Evolutionary conservation across 2,329 filamentous ascomycete species (phyloP), one percentile per base, ranked within the genome.

Genomic region (Fusarium brevicatenulatum): DNA sequence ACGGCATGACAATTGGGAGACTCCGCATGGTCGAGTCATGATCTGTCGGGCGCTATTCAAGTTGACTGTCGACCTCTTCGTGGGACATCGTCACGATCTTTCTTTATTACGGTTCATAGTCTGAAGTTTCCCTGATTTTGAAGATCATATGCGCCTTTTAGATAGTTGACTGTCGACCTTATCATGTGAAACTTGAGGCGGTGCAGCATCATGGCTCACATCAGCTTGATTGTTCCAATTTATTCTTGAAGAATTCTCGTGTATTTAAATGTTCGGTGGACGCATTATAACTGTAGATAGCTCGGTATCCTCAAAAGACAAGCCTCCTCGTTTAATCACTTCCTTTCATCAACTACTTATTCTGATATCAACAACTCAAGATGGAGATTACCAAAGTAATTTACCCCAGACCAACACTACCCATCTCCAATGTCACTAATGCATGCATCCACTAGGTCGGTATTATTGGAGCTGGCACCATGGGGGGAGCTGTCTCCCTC

Each of bases 391-490:
- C 58, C 19, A 63, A 65, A 32, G 64, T 59, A 65, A 37, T 30
- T 30, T 44, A 18, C 39, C 21, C 37, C 23, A 42, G 12, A 30
- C 18, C 28, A 25, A 11, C 16, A 28, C 11, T 18, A 10, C 16
- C 19, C 16, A 1, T 13, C 13, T 7, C 15, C 28, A 25, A 37
- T 34, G 13, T 28, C 30, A 59, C 64, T 65, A 36, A 67, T 21
- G 13, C 23, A 30, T 15, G 19, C 19, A 34, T 11, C 25, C 44
- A 49, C 42, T 23, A 68, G 66, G 42, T 68, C 44, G 66, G 66
- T 19, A 68, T 68, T 13, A 66, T 68, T 23, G 66, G 66, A 9
- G 66, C 62, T 13, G 66, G 66, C 10, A 68, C 66, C 10, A 68
- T 68, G 66, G 66, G 66, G 10, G 66, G 66, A 7, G 54, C 66